Base-by-base conservation (phyloP, 108 stramenopile genomes). In the Parmales sp. region DNA sequence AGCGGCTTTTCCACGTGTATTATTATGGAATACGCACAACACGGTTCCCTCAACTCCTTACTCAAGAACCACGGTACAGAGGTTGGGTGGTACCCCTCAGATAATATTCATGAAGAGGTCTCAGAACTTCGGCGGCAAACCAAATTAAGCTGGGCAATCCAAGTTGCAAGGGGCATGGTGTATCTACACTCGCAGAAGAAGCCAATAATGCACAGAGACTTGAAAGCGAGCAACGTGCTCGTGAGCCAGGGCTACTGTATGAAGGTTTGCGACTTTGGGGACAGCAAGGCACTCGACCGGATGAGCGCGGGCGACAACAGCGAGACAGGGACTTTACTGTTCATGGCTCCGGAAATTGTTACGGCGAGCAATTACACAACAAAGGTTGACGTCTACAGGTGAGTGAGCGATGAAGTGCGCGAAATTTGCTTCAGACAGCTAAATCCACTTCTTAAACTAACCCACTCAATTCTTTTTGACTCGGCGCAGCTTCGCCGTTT, bases 331-430 rank as follows among this genome's bases (percentile, higher is more conserved):
- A 80, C 79, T 19, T 72, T 75, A 22, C 39, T 48, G 26, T 80
- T 76, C 71, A 76, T 80, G 79, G 79, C 79, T 0, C 79, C 79
- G 13, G 78, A 77, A 37, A 69, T 77, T 13, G n/a, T 75, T 23
- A 45, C 54, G 7, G 54, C 29, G 54, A 18, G 20, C 28, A 29
- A 34, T 41, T 38, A 48, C 69, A 77, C 67, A 45, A 66, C 71
- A n/a, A 78, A 74, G 37, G 81, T 84, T 8, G 83, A 84, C 74
- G 80, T 82, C 39, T 84, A 82, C 77, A 79, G 78, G 11, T 81
- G 81, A 31, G 83, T 73, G 1, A 45, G 43, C 71, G 81, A 26
- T 82, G 83, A 80, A 80, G 82, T 43, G 13, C 8, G 13, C 8
- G 7, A 43, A 43, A 11, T 11, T 43, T 43, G 41, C 13, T 43